Evolutionary conservation across 1,284 basidiomycete species (phyloP), one percentile per base, ranked within the genome.

Genomic region (Ceratobasidium papillatum): DNA sequence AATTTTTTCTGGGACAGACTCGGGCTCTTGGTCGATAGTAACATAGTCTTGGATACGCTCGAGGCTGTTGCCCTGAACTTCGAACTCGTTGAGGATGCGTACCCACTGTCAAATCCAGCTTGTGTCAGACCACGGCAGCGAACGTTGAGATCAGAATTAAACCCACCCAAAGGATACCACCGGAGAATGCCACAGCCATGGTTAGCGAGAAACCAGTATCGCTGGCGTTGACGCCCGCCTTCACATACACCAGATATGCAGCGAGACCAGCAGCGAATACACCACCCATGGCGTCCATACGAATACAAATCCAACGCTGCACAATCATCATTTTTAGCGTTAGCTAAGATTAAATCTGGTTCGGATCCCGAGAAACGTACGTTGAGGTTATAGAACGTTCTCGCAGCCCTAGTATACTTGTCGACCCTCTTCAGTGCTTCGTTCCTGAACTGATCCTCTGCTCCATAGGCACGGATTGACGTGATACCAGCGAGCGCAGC

Each of bases 21-120:
- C 62, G 5, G 82, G 82, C 75, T 85, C 84, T 75, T 83, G 82
- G 49, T 82, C 82, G 19, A 58, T 58, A 4, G 52, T 56, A 30
- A 84, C 77, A 78, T 84, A 85, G 74, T 84, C 82, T 66, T 83
- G 80, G 65, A 85, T 81, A 49, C 84, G 78, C 75, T 84, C 83
- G 62, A 84, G 80, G 12, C 81, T 81, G 77, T 83, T 83, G 63
- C 52, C 82, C 82, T 74, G 81, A 1, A 84, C 83, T 76, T 84
- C 83, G 79, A 83, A 81, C 73, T 83, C 81, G 77, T 84, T 84
- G 76, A 82, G 76, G 75, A 82, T 79, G 51, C 81, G 79, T 2
- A 82, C 81, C 80, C 72, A 74, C 34, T 73, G 64, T 78, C 76
- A 75, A 75, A 66, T 75, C 52, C 76, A 14, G 14, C 14, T 41